Evolutionary conservation across 139 green algal species (phyloP).

Genomic region (Coelastrella sp.): DNA sequence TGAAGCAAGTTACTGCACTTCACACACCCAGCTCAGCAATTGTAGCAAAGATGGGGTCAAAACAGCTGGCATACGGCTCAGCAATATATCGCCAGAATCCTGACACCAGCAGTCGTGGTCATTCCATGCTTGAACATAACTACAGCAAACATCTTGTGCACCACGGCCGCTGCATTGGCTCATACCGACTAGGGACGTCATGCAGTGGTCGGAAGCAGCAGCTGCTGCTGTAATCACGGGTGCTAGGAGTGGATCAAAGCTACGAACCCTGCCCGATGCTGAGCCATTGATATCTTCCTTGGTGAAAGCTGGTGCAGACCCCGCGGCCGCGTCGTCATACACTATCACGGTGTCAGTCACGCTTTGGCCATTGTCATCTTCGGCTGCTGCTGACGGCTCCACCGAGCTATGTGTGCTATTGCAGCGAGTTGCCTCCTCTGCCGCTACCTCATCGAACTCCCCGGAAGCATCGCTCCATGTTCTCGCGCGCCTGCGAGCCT

Average conservation of each 20-base stretch:
- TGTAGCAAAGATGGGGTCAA: constrained; percentile 14
- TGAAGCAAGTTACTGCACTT: not conserved
- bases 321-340: too few relatives aligned
- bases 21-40: constrained; percentile 24
- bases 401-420: not conserved
- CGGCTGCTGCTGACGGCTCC: not conserved
- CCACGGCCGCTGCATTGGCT: constrained; percentile 22
- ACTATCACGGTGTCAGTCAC: too few relatives aligned
- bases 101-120: not conserved
- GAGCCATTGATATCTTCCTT: too few relatives aligned
- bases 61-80: constrained; percentile 4
- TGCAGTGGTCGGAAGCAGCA: not conserved
- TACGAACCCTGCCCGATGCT: too few relatives aligned
- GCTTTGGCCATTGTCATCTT: not conserved
- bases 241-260: too few relatives aligned
- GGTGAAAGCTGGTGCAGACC: too few relatives aligned
- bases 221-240: not conserved
- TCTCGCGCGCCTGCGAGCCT: not conserved
- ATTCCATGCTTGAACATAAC: constrained; percentile 13
- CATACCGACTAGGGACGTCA: not conserved
- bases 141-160: not conserved
- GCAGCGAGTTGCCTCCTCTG: not conserved
- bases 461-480: not conserved
- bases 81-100: not conserved
- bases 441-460: not conserved